A percentile compares a stretch with the other conserved stretches of the same genome.
phyloP scores from a whole-genome alignment of 495 filamentous ascomycete species.

The Pseudomonodictys pantanalensis region DNA sequence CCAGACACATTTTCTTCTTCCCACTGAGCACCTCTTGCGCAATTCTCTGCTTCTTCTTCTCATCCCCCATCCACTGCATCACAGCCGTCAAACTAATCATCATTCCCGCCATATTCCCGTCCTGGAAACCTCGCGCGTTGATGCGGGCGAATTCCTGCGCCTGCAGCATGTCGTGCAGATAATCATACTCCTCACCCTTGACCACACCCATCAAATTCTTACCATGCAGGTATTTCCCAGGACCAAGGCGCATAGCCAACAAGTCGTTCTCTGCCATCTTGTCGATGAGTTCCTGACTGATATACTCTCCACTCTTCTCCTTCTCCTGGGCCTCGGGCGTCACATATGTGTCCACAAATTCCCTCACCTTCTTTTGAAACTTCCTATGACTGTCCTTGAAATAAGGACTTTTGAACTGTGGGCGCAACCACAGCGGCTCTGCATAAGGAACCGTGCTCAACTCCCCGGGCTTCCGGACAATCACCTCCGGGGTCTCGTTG shows the following conservation, averaged over 20 bases:
- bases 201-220: conserved; percentile 65
- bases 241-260: conserved; percentile 78
- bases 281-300: conserved; percentile 75
- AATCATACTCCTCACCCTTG: conserved; percentile 79
- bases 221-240: conserved; percentile 77
- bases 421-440: conserved; percentile 76
- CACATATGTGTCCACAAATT: conserved; percentile 70
- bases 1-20: conserved; percentile 83
- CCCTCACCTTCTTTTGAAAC: conserved; percentile 67
- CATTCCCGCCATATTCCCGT: conserved; percentile 72
- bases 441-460: conserved; percentile 75
- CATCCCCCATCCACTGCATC: conserved; percentile 71
- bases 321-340: conserved; percentile 74
- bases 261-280: conserved; percentile 71
- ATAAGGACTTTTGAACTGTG: conserved; percentile 77
- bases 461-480: conserved; percentile 66
- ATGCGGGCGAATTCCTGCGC: conserved; percentile 69
- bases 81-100: conserved; percentile 78
- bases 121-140: conserved; percentile 54
- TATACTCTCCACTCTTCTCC: conserved; percentile 70
- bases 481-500: conserved; percentile 71
- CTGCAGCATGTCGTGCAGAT: conserved; percentile 79
- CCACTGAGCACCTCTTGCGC: conserved; percentile 71
- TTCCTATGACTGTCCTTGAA: conserved; percentile 73
- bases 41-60: conserved; percentile 61